phyloP scores from a whole-genome alignment of 345 rosid genomes.

The Sonneratia caseolaris region DNA sequence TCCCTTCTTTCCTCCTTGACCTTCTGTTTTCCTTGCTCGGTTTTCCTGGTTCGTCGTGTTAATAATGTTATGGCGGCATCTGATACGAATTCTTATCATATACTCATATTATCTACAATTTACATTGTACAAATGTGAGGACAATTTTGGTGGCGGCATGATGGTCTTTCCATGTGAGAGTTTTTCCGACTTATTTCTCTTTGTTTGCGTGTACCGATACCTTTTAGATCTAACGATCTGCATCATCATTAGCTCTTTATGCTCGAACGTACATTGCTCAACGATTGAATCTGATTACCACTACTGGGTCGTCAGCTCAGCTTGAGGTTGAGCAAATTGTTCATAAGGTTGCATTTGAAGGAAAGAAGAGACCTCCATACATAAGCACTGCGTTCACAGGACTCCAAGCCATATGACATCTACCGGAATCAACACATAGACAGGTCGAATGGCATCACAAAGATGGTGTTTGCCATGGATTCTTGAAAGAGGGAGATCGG shows the following conservation, averaged over 20 bases:
- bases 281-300: neutral
- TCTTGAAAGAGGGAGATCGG: too few species aligned
- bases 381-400: neutral
- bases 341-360: too few species aligned
- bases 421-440: neutral
- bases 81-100: neutral
- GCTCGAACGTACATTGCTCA: neutral
- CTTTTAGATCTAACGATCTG: neutral
- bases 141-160: slow-evolving; percentile 1
- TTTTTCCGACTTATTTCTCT: neutral
- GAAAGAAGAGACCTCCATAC: neutral
- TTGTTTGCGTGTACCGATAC: neutral
- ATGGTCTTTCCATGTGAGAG: neutral
- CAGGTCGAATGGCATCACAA: too few species aligned
- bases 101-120: neutral
- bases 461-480: too few species aligned
- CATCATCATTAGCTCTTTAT: neutral
- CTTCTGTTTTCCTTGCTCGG: neutral
- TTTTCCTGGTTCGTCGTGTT: neutral
- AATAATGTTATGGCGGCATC: neutral
- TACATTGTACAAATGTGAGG: neutral
- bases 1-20: neutral
- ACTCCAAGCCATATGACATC: neutral
- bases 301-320: too few species aligned
- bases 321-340: too few species aligned